phyloP scores from a whole-genome alignment of 2,329 filamentous ascomycete species.

The Dothiorella sarmentorum region DNA sequence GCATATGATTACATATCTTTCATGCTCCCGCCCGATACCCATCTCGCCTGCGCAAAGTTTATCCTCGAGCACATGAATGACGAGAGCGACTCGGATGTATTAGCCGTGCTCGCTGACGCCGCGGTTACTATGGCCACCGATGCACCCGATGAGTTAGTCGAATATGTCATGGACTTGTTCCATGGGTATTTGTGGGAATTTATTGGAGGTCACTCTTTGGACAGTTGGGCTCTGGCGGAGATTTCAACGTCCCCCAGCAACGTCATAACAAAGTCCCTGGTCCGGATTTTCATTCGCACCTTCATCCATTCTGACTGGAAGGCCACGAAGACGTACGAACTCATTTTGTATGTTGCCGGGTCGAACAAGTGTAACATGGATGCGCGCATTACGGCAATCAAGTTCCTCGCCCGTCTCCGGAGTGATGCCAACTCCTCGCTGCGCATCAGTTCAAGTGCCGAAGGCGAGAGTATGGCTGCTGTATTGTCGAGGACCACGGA shows the following conservation, averaged over 20 bases:
- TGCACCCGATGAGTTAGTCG: slow-evolving; percentile 58
- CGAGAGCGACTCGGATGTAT: slow-evolving; percentile 62
- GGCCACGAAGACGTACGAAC: slow-evolving; percentile 47
- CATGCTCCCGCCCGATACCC: slow-evolving; percentile 55
- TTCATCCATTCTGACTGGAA: slow-evolving; percentile 66
- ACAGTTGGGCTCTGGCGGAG: slow-evolving; percentile 19
- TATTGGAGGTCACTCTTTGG: slow-evolving; percentile 23
- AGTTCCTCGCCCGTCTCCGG: slow-evolving; percentile 69
- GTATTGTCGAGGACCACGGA: slow-evolving; percentile 64
- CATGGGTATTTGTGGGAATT: slow-evolving; percentile 28
- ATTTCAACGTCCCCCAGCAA: slow-evolving; percentile 56
- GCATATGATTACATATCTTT: slow-evolving; percentile 51
- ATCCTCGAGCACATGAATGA: slow-evolving; percentile 59
- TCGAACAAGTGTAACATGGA: slow-evolving; percentile 33
- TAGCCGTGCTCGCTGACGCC: slow-evolving; percentile 63
- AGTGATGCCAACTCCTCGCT: slow-evolving; percentile 78
- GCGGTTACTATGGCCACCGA: slow-evolving; percentile 62
- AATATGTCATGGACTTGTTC: slow-evolving; percentile 44
- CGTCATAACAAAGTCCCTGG: slow-evolving; percentile 67
- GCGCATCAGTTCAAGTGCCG: slow-evolving; percentile 65
- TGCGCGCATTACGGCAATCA: slow-evolving; percentile 37
- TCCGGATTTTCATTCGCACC: slow-evolving; percentile 71
- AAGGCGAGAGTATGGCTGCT: slow-evolving; percentile 69
- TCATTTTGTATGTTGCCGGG: slow-evolving; percentile 33
- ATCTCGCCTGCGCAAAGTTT: slow-evolving; percentile 58